These are phyloP conservation scores for Phytophthora agathidicida DNA, from an alignment of 352 stramenopile genomes.

Conservation along the genomic window DNA sequence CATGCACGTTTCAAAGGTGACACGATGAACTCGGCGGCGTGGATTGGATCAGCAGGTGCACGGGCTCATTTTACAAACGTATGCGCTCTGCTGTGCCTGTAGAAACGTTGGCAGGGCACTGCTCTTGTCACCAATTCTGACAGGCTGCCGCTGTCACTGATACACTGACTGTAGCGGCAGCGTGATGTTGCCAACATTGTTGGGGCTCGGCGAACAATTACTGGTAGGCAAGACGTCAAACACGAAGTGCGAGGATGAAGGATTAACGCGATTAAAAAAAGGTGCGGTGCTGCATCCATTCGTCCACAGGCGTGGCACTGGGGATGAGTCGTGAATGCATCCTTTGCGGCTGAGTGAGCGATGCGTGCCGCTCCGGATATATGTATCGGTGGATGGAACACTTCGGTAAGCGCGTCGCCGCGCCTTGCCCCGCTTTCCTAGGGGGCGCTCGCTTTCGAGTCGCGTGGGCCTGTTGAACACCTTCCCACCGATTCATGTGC, in stretches of 20 bases:
- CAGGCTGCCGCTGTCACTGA: too few relatives aligned
- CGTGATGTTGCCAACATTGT: too few relatives aligned
- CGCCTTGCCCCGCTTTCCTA: too few relatives aligned
- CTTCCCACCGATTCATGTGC: conserved; percentile 2
- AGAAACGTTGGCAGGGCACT: conserved; percentile 7
- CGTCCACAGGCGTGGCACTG: conserved; percentile 27
- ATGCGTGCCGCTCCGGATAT: conserved; percentile 24
- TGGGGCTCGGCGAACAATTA: too few relatives aligned
- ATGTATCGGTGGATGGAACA: conserved; percentile 6
- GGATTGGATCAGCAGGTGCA: conserved; percentile 14
- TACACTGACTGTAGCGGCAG: too few relatives aligned
- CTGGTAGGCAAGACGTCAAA: too few relatives aligned
- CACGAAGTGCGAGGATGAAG: too few relatives aligned
- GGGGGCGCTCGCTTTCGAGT: too few relatives aligned
- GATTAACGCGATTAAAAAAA: conserved; percentile 13
- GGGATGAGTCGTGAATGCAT: conserved; percentile 16
- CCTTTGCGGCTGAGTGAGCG: conserved; percentile 6
- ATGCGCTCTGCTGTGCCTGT: neutral
- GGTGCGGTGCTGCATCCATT: conserved; percentile 13
- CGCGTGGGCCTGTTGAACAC: neutral
- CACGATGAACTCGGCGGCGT: conserved; percentile 11
- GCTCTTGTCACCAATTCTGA: too few relatives aligned
- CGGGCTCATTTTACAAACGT: neutral
- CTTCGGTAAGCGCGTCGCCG: too few relatives aligned
- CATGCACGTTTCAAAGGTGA: conserved; percentile 17